A percentile compares a stretch with the other conserved stretches of the same genome.
Conservation (phyloP, 768 basidiomycete genomes). For the Collybia mongolica region DNA sequence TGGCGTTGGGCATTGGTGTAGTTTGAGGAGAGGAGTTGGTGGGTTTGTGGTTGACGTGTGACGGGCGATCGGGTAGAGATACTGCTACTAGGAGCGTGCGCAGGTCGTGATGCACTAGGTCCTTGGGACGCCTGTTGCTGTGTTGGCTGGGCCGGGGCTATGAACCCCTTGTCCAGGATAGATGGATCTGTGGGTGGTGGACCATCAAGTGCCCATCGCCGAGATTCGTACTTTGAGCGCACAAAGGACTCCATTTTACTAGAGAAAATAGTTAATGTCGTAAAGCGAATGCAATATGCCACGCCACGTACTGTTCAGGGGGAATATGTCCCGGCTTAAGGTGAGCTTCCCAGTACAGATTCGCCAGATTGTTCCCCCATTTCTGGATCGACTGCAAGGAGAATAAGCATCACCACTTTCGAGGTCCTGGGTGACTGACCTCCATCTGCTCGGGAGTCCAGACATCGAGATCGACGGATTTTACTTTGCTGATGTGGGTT, state of each 20-base stretch:
- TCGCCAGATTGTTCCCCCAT: constrained; percentile 94
- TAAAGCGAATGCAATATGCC: background rate
- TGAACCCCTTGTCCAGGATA: constrained; percentile 53
- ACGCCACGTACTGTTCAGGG: constrained; percentile 81
- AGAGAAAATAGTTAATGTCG: constrained; percentile 1
- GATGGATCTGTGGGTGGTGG: constrained; percentile 82
- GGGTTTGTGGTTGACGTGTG: constrained; percentile 48
- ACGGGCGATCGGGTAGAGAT: constrained; percentile 26
- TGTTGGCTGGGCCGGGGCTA: constrained; percentile 15
- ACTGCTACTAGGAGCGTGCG: constrained; percentile 27
- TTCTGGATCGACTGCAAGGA: constrained; percentile 69
- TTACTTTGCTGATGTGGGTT: constrained; percentile 96
- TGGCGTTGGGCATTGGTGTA: constrained; percentile 19
- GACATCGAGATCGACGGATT: constrained; percentile 94
- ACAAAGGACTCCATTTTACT: constrained; percentile 99
- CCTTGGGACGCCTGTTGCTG: constrained; percentile 21
- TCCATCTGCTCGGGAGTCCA: constrained; percentile 99
- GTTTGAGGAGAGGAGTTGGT: constrained; percentile 52
- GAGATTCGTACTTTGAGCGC: constrained; percentile 93
- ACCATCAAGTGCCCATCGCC: constrained; percentile 92
- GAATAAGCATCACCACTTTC: background rate
- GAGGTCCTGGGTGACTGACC: constrained; percentile 38
- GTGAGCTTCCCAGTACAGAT: constrained; percentile 97
- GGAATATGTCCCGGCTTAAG: constrained; percentile 89
- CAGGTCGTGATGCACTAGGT: constrained; percentile 20